Conservation (phyloP, 306 rosid genomes). For the Sechiopsis laciniata region DNA sequence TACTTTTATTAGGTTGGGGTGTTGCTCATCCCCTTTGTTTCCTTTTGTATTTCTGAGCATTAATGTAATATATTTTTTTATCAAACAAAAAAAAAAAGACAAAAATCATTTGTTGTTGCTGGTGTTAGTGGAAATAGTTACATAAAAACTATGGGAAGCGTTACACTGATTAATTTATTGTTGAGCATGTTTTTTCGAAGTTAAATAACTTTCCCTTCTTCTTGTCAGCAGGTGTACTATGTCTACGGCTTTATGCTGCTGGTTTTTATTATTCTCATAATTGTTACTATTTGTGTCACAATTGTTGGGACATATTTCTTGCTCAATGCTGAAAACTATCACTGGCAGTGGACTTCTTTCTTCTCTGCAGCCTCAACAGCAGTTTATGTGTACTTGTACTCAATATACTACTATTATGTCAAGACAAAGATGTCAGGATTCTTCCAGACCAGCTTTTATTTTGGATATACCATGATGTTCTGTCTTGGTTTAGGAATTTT, state of each 20-base stretch:
- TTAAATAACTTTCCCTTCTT: conserved; percentile 30
- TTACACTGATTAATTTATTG: no score
- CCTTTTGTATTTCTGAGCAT: background rate
- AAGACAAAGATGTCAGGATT: conserved; percentile 99
- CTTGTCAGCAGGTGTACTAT: conserved; percentile 73
- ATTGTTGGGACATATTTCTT: conserved; percentile 95
- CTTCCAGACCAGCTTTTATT: conserved; percentile 97
- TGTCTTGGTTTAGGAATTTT: conserved; percentile 97
- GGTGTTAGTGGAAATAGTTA: no score
- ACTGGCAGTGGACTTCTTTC: conserved; percentile 99
- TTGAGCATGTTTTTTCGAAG: conserved; percentile 16
- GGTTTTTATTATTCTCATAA: conserved; percentile 78
- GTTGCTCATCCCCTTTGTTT: background rate
- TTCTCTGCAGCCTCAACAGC: conserved; percentile 97
- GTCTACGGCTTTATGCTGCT: conserved; percentile 58
- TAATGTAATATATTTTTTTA: background rate
- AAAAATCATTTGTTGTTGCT: no score
- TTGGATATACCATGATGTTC: conserved; percentile 96
- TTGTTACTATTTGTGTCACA: conserved; percentile 91
- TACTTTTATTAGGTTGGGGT: background rate
- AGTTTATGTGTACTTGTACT: conserved; percentile 80
- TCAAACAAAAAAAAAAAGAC: no score
- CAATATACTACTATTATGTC: conserved; percentile 82
- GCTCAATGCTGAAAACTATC: conserved; percentile 96
- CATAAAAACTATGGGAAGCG: no score